Percentiles rank a stretch among this genome's conserved stretches.
Evolutionary conservation across 1,139 yeast species (phyloP).

Genomic region (Groenewaldozyma auringiensis): DNA sequence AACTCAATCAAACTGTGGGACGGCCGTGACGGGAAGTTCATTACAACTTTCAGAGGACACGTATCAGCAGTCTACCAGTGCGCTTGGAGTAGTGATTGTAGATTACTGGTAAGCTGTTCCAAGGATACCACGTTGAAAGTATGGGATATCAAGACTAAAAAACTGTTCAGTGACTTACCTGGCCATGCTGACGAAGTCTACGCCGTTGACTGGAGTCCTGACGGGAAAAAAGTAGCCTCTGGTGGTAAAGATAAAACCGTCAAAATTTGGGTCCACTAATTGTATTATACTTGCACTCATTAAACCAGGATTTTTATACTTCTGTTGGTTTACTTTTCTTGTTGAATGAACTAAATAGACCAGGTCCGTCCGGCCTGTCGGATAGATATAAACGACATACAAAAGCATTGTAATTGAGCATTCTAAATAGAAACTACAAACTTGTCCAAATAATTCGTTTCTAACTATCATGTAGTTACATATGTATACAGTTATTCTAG

Average conservation of each 20-base stretch:
- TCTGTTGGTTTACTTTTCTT: too few species aligned
- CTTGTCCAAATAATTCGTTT: too few species aligned
- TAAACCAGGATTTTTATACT: background rate
- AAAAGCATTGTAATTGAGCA: too few species aligned
- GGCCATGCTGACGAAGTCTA: conserved; percentile 95
- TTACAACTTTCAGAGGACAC: conserved; percentile 90
- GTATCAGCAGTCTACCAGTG: conserved; percentile 98
- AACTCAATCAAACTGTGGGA: conserved; percentile 95
- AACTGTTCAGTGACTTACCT: conserved; percentile 80
- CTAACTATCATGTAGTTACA: background rate
- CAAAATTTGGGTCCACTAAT: conserved; percentile 78
- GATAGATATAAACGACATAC: too few species aligned
- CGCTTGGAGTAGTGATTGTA: conserved; percentile 97
- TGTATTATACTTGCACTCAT: too few species aligned
- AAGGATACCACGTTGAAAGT: conserved; percentile 96
- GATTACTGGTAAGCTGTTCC: conserved; percentile 85
- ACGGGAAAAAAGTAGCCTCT: conserved; percentile 85
- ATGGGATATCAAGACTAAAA: conserved; percentile 88
- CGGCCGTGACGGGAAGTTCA: conserved; percentile 82
- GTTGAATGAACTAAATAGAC: too few species aligned
- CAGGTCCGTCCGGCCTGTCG: too few species aligned
- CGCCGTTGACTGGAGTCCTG: conserved; percentile 98
- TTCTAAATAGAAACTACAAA: too few species aligned
- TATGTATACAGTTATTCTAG: background rate
- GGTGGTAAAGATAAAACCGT: conserved; percentile 97